Evolutionary conservation across 495 filamentous ascomycete genomes (phyloP), one percentile per base, ranked within the genome.

Genomic region (Recurvomyces mirabilis): DNA sequence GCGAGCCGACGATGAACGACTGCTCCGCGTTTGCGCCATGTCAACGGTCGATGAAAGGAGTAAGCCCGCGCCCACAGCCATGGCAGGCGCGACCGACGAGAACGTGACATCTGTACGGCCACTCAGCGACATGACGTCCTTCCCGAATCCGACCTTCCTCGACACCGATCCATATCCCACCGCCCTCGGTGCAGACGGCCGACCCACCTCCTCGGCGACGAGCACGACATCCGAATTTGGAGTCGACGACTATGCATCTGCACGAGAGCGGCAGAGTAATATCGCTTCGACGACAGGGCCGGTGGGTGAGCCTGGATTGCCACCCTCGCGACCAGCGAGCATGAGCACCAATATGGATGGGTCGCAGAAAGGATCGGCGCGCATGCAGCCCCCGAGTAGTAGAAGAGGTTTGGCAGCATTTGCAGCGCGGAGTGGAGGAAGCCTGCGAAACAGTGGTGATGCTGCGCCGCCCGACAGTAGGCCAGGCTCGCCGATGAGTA

Each of bases 211-310:
- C 14, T 36, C 46, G 25, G 20, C 33, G n/a, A 45, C 46, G 9
- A 84, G 91, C 57, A 73, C 83, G 54, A 76, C 72, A 36, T 77
- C 73, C 19, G 69, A 61, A 29, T 44, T 43, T 39, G 51, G 31
- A 2, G 37, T 48, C 30, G 22, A 55, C 34, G 41, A 53, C 43
- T 29, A 46, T 30, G 53, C 52, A 5, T 42, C 43, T 15, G 51
- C 56, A 9, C 31, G 53, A 20, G 40, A 49, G 19, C 15, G 21
- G 36, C 41, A 33, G 14, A 41, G 42, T 23, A 42, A 24, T 17
- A 56, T 60, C 19, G 58, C 59, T 32, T 56, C 55, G 13, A 45
- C 53, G 19, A 68, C 65, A 2, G 62, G 66, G 10, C 66, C 68
- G 12, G 56, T 62, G 22, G 64, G 62, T 19, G 67, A 70, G 39